Base-by-base conservation (phyloP, 2,329 filamentous ascomycete species). In the Colletotrichum truncatum region DNA sequence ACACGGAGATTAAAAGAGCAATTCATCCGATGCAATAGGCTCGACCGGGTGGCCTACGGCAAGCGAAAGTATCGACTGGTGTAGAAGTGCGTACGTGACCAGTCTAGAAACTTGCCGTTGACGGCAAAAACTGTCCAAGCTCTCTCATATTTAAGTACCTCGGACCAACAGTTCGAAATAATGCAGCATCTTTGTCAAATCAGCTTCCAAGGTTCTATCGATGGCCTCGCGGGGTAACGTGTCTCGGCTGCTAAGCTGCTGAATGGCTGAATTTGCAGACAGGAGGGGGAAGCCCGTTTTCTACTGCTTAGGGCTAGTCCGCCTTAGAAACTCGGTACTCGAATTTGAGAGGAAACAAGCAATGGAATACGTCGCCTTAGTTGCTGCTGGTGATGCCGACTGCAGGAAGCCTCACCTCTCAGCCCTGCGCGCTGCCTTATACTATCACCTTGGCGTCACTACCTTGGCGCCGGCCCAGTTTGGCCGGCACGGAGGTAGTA, bases 211-310 rank as follows among this genome's bases (percentile, higher is more conserved):
- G 51, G n/a, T n/a, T n/a, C n/a, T 46, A 30, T 30, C 41, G 41
- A 57, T 57, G 41, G 41, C 41, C 28, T 57, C 53, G 53, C 41
- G 53, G 53, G 53, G 53, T 45, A 41, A 28, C 4, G 9, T 18
- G 53, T 48, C 41, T 38, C 32, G 30, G 54, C 54, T 57, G 54
- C 9, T 48, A n/a, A 57, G 41, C 54, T 46, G 54, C 30, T 57
- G 32, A 57, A 57, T 38, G 2, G 21, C 11, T 7, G 12, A 10
- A 26, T 16, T 14, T 23, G 25, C 25, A 28, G 28, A n/a, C 38
- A 16, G 38, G 14, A 21, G 16, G 53, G 21, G 38, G 14, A 21
- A 23, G 53, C 3, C 38, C 38, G n/a, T n/a, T 34, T 21, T 34
- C n/a, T n/a, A n/a, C n/a, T n/a, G n/a, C n/a, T n/a, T n/a, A n/a